Conservation (phyloP, 2,329 filamentous ascomycete species). For the Periconia macrospinosa region DNA sequence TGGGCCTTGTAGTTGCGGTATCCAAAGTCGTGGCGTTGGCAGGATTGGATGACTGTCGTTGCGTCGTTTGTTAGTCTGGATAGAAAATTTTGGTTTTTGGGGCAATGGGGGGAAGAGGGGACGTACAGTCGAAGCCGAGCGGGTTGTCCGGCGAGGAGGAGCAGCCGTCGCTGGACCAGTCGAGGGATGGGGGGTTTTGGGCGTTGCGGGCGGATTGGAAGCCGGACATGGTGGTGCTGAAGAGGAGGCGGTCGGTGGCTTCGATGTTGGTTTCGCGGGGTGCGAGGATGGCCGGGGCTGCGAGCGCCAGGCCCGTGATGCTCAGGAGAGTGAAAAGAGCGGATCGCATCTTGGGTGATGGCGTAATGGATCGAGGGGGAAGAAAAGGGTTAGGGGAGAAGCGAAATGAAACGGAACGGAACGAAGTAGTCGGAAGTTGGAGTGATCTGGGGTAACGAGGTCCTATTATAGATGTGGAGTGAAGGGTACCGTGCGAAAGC, state of each 20-base stretch:
- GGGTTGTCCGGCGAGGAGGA: slow-evolving; percentile 35
- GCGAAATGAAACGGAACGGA: too few species aligned
- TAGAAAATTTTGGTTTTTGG: background rate
- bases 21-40: slow-evolving; percentile 60
- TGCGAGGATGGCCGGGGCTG: slow-evolving; percentile 6
- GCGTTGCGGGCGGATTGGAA: slow-evolving; percentile 50
- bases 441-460: too few species aligned
- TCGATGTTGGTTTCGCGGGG: slow-evolving; percentile 15
- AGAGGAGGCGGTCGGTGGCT: slow-evolving; percentile 53
- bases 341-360: slow-evolving; percentile 10
- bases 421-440: too few species aligned
- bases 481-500: too few species aligned
- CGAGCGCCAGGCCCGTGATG: slow-evolving; percentile 10
- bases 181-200: slow-evolving; percentile 42
- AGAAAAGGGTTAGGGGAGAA: background rate
- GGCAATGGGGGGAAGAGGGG: background rate
- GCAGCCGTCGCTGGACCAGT: slow-evolving; percentile 45
- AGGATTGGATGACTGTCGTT: slow-evolving; percentile 20
- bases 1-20: slow-evolving; percentile 56
- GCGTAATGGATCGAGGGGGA: too few species aligned
- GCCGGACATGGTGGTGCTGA: slow-evolving; percentile 44
- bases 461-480: too few species aligned
- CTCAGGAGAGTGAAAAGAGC: slow-evolving; percentile 7
- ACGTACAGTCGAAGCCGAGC: slow-evolving; percentile 33
- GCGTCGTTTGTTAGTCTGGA: background rate